A percentile compares a stretch with the other conserved stretches of the same genome.
These are phyloP conservation scores for Ammopiptanthus mongolicus DNA, from an alignment of 306 rosid genomes.

Conservation along the genomic window DNA sequence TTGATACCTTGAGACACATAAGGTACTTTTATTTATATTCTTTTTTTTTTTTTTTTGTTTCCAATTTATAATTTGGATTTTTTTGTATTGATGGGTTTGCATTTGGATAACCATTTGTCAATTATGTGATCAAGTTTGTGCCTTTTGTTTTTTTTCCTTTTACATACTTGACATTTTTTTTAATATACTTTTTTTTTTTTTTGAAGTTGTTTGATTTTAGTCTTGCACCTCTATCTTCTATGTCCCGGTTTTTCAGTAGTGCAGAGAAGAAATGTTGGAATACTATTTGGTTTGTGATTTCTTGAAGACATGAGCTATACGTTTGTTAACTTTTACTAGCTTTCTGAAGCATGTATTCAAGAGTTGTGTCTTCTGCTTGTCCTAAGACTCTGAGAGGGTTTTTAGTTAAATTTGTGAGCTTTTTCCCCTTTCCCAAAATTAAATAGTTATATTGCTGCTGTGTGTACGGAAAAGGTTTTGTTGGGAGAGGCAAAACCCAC, in stretches of 20 bases:
- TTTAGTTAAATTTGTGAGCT: not conserved
- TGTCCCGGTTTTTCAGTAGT: not conserved
- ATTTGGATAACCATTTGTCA: not conserved
- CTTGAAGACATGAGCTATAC: not conserved
- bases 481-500: no score
- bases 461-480: no score
- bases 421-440: not conserved
- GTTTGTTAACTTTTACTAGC: not conserved
- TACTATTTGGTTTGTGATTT: not conserved
- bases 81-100: not conserved
- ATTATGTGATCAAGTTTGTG: not conserved
- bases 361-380: not conserved
- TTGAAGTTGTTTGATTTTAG: not conserved
- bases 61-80: not conserved
- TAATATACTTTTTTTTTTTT: not conserved
- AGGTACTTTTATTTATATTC: not conserved
- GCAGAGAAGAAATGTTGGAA: not conserved
- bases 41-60: no score
- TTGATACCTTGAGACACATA: conserved; percentile 68
- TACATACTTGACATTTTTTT: not conserved
- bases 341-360: not conserved
- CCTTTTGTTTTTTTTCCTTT: conserved; percentile 4
- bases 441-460: no score
- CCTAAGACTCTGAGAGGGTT: not conserved
- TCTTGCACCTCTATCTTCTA: not conserved